phyloP scores from a whole-genome alignment of 2,329 filamentous ascomycete genomes.

The Zalaria sp. region DNA sequence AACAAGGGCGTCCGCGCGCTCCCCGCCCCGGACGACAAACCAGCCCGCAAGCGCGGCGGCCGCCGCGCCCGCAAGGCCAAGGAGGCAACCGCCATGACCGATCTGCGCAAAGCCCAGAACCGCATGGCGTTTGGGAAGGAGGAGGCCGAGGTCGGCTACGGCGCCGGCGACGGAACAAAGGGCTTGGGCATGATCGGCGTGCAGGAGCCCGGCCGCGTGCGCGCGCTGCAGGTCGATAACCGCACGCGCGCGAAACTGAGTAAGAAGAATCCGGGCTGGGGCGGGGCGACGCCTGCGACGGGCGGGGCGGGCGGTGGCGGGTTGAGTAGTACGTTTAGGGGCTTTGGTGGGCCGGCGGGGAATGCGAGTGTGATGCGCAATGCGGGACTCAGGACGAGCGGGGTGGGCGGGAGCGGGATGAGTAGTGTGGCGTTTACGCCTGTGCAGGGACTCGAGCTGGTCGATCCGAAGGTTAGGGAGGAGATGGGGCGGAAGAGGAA shows the following conservation, averaged over 20 bases:
- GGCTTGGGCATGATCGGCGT: conserved; percentile 94
- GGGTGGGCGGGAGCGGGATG: conserved; percentile 49
- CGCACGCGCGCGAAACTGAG: conserved; percentile 85
- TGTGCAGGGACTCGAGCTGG: conserved; percentile 85
- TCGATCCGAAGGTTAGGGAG: conserved; percentile 81
- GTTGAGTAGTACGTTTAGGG: conserved; percentile 46
- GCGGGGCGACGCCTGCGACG: conserved; percentile 42
- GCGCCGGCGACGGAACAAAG: conserved; percentile 67
- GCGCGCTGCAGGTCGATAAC: conserved; percentile 79
- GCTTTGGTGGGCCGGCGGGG: conserved; percentile 46
- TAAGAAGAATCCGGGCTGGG: conserved; percentile 95
- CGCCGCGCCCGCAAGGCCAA: conserved; percentile 85
- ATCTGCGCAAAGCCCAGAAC: conserved; percentile 90
- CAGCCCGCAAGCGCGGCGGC: conserved; percentile 80
- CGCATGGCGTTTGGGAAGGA: conserved; percentile 92
- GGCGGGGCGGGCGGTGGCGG: conserved; percentile 36
- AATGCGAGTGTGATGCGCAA: conserved; percentile 58
- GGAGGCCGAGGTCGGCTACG: conserved; percentile 86
- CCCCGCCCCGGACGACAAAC: conserved; percentile 90
- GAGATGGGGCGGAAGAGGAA: conserved; percentile 84
- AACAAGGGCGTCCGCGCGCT: conserved; percentile 80
- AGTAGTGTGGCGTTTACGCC: conserved; percentile 88
- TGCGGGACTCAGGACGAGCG: conserved; percentile 66
- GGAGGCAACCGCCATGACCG: conserved; percentile 93
- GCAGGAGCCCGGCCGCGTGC: conserved; percentile 74